Percentiles rank a stretch among this genome's conserved stretches.
These are phyloP conservation scores for Raphanus raphanistrum DNA, from an alignment of 345 rosid species.

Conservation along the genomic window DNA sequence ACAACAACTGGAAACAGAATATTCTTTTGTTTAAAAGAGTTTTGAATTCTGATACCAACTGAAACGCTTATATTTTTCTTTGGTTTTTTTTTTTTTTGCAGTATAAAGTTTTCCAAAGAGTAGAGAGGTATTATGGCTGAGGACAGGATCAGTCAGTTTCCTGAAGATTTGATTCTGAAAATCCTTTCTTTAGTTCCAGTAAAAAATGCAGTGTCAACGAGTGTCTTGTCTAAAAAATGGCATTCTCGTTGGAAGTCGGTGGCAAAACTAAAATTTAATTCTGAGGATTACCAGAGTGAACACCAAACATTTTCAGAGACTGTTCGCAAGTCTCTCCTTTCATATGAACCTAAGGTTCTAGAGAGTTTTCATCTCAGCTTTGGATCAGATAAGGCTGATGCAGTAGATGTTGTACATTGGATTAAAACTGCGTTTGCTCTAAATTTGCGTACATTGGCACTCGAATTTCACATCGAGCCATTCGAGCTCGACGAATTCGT, in stretches of 20 bases:
- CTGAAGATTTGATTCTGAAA: neutral
- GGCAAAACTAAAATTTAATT: neutral
- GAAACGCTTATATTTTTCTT: neutral
- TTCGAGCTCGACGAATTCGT: neutral
- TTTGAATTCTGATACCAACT: neutral
- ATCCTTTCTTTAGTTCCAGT: constrained; percentile 15
- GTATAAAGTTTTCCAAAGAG: neutral
- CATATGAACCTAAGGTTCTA: neutral
- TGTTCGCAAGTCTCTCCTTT: neutral
- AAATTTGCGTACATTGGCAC: neutral
- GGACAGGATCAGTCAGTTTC: neutral
- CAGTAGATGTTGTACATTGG: neutral
- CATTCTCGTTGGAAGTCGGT: constrained; percentile 6
- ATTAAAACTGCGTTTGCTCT: constrained; percentile 1
- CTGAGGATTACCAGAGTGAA: neutral
- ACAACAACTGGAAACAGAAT: neutral
- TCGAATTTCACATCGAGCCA: neutral
- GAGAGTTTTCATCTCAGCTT: neutral
- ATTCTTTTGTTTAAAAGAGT: neutral
- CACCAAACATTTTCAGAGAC: neutral
- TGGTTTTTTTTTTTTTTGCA: neutral
- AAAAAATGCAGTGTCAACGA: neutral
- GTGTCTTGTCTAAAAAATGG: constrained; percentile 16
- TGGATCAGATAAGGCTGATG: neutral
- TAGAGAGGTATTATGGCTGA: neutral